Evolutionary conservation across 2,329 filamentous ascomycete genomes (phyloP), one percentile per base, ranked within the genome.

Genomic region (Lachnellula occidentalis): DNA sequence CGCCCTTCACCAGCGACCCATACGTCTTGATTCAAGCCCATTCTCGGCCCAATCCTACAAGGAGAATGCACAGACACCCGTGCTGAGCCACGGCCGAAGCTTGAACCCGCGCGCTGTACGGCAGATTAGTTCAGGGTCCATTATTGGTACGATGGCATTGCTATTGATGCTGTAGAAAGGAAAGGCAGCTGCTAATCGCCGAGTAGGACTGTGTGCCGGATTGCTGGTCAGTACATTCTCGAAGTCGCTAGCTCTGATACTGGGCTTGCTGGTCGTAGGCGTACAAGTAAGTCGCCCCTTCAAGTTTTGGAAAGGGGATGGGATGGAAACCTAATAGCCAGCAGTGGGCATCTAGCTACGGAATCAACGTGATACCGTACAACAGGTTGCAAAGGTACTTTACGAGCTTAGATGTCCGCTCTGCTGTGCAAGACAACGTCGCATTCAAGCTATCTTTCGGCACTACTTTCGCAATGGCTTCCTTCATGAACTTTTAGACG

Each of bases 381-480:
- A 54, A 58, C 12, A 58, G 58, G 34, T 58, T 82, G 42, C 78
- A 81, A 63, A 69, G 72, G 46, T 80, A 79, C 55, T 69, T 80
- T 51, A 75, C 74, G 53, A 70, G 70, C 31, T 71, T 80, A 24
- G 74, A 82, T 62, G 56, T 82, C 19, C 69, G 74, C 24, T 69
- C 68, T 1, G 64, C 63, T 3, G 48, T 72, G 3, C 63, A 70
- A 50, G 68, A 70, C 45, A 70, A 73, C 51, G 66, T 65, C 12
- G 70, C 69, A 1, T 72, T 72, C 58, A 72, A 72, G 57, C 34
- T 72, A 43, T 83, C 85, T 3, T 91, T 92, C 68, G 82, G 83
- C n/a, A 66, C 82, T 42, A 87, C 87, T 27, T 91, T 91, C 71
- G 80, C 85, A 24, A 71, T 91, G 65, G 86, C 86, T 48, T 82